phyloP scores from a whole-genome alignment of 2,329 filamentous ascomycete species.

The Colletotrichum abscissum region DNA sequence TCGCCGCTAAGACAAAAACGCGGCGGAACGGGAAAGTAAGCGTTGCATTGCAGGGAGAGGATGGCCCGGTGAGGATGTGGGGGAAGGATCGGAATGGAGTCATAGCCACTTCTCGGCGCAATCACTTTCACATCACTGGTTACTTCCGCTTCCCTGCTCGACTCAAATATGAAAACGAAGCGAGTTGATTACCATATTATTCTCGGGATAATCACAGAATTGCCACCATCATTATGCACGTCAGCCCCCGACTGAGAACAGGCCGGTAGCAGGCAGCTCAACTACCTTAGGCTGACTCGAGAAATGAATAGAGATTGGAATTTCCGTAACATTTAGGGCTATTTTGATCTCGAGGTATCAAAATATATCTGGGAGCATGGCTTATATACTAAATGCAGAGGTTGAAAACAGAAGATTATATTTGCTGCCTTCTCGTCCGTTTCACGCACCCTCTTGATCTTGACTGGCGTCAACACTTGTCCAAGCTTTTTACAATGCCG shows the following conservation, averaged over 20 bases:
- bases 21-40: not conserved
- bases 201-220: not conserved
- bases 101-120: slow-evolving; percentile 47
- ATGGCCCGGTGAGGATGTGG: not conserved
- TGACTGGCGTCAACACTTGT: not conserved
- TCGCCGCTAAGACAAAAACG: not conserved
- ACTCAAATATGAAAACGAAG: not conserved
- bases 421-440: not conserved
- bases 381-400: not conserved
- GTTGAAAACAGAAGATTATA: not conserved
- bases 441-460: not conserved
- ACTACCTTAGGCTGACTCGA: not conserved
- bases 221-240: not conserved
- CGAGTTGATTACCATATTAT: not conserved
- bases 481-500: not conserved
- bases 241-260: not conserved
- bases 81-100: not conserved
- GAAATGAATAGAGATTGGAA: not conserved
- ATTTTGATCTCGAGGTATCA: not conserved
- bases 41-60: not conserved
- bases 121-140: not conserved
- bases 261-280: not conserved
- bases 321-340: not conserved
- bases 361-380: not conserved
- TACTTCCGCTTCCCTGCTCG: not conserved